Conservation (phyloP, 2,329 filamentous ascomycete genomes). For the Beauveria australis region DNA sequence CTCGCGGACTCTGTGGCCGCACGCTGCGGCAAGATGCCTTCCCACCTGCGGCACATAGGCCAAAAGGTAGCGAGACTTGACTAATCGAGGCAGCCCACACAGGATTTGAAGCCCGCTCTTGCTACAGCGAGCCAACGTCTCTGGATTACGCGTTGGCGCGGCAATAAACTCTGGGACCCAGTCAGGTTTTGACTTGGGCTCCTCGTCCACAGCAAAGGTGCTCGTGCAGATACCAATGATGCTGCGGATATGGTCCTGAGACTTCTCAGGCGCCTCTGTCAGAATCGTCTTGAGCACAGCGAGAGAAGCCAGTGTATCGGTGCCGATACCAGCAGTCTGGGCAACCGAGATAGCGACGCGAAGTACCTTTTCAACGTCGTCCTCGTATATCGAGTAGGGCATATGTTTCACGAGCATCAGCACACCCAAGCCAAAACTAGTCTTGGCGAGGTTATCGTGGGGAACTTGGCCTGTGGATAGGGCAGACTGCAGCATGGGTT, state of each 20-base stretch:
- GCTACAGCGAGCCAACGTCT: slow-evolving; percentile 30
- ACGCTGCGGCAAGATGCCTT: slow-evolving; percentile 40
- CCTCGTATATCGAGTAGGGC: slow-evolving; percentile 41
- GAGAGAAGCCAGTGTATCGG: slow-evolving; percentile 40
- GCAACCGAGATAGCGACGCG: slow-evolving; percentile 41
- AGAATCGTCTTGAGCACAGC: slow-evolving; percentile 41
- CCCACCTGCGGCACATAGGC: slow-evolving; percentile 36
- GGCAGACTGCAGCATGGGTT: slow-evolving; percentile 37
- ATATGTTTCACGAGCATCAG: slow-evolving; percentile 43
- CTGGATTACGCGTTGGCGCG: slow-evolving; percentile 11
- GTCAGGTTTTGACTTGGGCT: slow-evolving; percentile 18
- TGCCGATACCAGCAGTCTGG: slow-evolving; percentile 30
- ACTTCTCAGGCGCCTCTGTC: slow-evolving; percentile 34
- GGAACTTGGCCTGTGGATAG: slow-evolving; percentile 15
- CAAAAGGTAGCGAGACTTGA: slow-evolving; percentile 39
- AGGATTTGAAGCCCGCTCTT: slow-evolving; percentile 41
- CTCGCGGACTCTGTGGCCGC: slow-evolving; percentile 45
- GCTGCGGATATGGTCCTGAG: slow-evolving; percentile 40
- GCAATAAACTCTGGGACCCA: slow-evolving; percentile 25
- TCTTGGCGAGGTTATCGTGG: slow-evolving; percentile 21
- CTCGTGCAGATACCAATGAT: slow-evolving; percentile 38
- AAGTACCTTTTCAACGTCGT: slow-evolving; percentile 39
- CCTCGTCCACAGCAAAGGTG: slow-evolving; percentile 25
- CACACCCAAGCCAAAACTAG: slow-evolving; percentile 38
- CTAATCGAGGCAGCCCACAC: slow-evolving; percentile 37